phyloP scores from a whole-genome alignment of 805 yeast genomes.

The Scheffersomyces coipomensis region DNA sequence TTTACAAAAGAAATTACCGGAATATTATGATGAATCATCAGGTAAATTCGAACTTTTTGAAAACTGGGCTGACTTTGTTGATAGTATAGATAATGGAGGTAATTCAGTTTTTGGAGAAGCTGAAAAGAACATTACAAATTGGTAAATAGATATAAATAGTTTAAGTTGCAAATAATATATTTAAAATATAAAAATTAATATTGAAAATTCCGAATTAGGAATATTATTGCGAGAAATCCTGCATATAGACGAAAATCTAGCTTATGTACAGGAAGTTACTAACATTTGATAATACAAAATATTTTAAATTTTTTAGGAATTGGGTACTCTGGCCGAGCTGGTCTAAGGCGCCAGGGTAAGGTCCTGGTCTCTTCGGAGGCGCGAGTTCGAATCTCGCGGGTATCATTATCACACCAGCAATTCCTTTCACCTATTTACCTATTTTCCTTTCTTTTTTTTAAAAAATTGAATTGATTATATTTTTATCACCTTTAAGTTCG shows the following conservation, averaged over 20 bases:
- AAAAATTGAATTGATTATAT: too few species aligned
- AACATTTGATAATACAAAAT: too few species aligned
- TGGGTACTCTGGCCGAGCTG: constrained; percentile 45
- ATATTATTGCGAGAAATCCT: too few species aligned
- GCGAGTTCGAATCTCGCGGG: constrained; percentile 47
- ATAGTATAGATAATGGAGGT: constrained; percentile 42
- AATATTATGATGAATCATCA: constrained; percentile 45
- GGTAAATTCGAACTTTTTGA: constrained; percentile 42
- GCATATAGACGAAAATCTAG: too few species aligned
- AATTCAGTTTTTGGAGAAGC: constrained; percentile 89
- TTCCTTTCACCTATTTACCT: constrained; percentile 18
- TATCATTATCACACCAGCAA: constrained; percentile 36
- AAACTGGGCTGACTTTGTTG: constrained; percentile 41
- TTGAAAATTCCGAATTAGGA: too few species aligned
- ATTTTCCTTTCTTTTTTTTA: constrained; percentile 7
- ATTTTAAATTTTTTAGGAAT: constrained; percentile 17
- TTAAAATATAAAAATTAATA: too few species aligned
- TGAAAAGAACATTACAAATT: constrained; percentile 81
- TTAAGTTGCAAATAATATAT: too few species aligned
- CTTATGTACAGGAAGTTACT: too few species aligned
- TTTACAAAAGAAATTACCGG: constrained; percentile 55
- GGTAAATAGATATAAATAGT: constrained; percentile 64
- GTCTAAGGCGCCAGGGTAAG: constrained; percentile 47
- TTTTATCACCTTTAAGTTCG: background rate
- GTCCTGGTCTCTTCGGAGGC: constrained; percentile 47